A percentile compares a stretch with the other conserved stretches of the same genome.
Conservation (phyloP, 2,329 filamentous ascomycete genomes). For the Cladosporium sp. region DNA sequence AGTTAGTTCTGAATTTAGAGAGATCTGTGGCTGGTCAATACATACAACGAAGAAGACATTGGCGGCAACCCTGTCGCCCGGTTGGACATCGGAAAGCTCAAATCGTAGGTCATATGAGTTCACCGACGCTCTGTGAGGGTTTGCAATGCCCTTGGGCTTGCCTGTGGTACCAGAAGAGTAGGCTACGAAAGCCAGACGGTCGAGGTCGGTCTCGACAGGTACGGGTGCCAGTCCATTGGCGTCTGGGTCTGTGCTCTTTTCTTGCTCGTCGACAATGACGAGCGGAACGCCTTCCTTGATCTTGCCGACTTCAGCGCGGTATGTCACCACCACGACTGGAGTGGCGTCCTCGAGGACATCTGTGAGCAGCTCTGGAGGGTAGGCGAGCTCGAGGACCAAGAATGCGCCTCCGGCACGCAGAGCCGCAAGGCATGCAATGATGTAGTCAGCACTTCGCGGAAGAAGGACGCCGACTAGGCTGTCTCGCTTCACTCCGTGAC, state of each 20-base stretch:
- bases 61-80: constrained; percentile 78
- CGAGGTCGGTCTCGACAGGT: constrained; percentile 67
- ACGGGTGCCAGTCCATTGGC: constrained; percentile 36
- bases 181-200: constrained; percentile 75
- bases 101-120: constrained; percentile 74
- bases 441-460: constrained; percentile 73
- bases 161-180: constrained; percentile 79
- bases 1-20: not conserved
- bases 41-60: constrained; percentile 74
- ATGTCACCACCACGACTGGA: constrained; percentile 70
- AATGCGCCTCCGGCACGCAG: constrained; percentile 78
- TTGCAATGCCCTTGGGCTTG: constrained; percentile 78
- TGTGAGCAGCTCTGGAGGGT: constrained; percentile 69
- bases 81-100: constrained; percentile 64
- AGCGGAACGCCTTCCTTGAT: constrained; percentile 64
- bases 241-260: constrained; percentile 37
- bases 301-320: constrained; percentile 62
- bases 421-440: constrained; percentile 76
- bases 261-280: constrained; percentile 62
- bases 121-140: constrained; percentile 72
- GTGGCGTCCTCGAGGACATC: constrained; percentile 76
- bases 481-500: constrained; percentile 70
- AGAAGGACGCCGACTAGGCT: constrained; percentile 73
- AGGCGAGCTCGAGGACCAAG: constrained; percentile 76
- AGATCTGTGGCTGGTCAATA: not conserved